Evolutionary conservation across 306 rosid genomes (phyloP).

Genomic region (Cicer bijugum): DNA sequence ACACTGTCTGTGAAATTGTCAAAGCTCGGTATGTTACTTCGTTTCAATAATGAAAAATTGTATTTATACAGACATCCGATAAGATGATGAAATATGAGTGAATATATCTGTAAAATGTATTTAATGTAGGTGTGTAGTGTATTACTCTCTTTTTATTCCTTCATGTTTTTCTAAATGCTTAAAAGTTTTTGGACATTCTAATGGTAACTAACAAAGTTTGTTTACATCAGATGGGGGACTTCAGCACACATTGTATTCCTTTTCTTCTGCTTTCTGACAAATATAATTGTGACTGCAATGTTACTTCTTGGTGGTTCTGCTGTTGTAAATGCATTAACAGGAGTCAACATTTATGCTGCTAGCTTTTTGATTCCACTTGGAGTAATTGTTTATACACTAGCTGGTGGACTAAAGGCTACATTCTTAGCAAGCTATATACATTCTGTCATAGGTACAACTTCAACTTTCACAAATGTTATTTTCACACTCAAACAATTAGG

Average conservation of each 20-base stretch:
- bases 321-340: conserved; percentile 88
- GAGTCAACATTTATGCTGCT: conserved; percentile 91
- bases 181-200: conserved; percentile 18
- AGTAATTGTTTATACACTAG: conserved; percentile 85
- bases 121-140: neutral
- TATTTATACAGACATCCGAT: neutral
- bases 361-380: conserved; percentile 96
- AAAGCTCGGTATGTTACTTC: conserved; percentile 76
- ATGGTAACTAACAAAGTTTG: conserved; percentile 22
- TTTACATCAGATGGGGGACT: conserved; percentile 84
- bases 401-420: conserved; percentile 96
- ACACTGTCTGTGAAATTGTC: conserved; percentile 91
- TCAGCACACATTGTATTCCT: conserved; percentile 83
- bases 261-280: conserved; percentile 83
- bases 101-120: neutral
- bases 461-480: neutral
- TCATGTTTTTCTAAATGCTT: conserved; percentile 10
- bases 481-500: too few relatives aligned
- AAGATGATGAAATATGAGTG: neutral
- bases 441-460: conserved; percentile 78
- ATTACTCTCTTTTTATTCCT: neutral
- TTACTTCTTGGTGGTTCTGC: conserved; percentile 97
- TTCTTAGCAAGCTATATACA: conserved; percentile 97
- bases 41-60: neutral
- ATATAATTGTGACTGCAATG: conserved; percentile 91